phyloP scores from a whole-genome alignment of 2,329 filamentous ascomycete genomes.

The Herpotrichia juniperi region DNA sequence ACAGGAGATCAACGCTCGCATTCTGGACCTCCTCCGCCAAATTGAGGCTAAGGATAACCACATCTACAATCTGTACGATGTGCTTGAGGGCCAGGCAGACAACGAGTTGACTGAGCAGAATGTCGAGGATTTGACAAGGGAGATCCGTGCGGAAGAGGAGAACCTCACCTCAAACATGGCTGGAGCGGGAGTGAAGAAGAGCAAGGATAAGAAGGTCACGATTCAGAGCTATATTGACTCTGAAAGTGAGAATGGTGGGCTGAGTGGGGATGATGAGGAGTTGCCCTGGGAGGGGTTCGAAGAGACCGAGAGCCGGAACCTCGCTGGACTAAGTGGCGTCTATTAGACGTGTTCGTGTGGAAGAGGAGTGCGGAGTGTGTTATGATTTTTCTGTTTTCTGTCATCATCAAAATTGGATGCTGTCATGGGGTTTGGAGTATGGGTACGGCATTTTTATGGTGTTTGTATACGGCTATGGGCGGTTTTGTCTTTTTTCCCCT shows the following conservation, averaged over 20 bases:
- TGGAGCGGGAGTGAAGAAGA: conserved; percentile 19
- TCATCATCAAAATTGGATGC: conserved; percentile 2
- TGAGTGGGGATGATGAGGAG: conserved; percentile 37
- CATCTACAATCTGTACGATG: conserved; percentile 83
- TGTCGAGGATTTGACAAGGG: conserved; percentile 51
- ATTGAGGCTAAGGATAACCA: conserved; percentile 78
- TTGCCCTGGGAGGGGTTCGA: conserved; percentile 49
- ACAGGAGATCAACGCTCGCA: conserved; percentile 64
- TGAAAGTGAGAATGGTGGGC: conserved; percentile 30
- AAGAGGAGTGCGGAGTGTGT: not conserved
- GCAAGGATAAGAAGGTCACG: conserved; percentile 43
- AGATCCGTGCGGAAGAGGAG: conserved; percentile 48
- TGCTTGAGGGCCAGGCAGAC: conserved; percentile 73
- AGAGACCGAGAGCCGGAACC: conserved; percentile 23
- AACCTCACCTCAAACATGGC: too few relatives aligned
- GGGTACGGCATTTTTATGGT: conserved; percentile 4
- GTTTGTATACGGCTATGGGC: not conserved
- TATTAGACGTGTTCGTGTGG: conserved; percentile 2
- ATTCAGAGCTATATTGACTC: conserved; percentile 41
- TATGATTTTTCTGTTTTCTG: not conserved
- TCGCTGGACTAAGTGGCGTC: conserved; percentile 4
- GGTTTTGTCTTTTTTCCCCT: not conserved
- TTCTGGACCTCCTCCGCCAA: conserved; percentile 65
- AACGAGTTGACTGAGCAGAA: conserved; percentile 54
- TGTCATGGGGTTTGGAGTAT: conserved; percentile 1